A percentile compares a stretch with the other conserved stretches of the same genome.
These are phyloP conservation scores for maize (Zea mays) DNA, from an alignment of 176 grass and related monocot species.

Conservation along the genomic window DNA sequence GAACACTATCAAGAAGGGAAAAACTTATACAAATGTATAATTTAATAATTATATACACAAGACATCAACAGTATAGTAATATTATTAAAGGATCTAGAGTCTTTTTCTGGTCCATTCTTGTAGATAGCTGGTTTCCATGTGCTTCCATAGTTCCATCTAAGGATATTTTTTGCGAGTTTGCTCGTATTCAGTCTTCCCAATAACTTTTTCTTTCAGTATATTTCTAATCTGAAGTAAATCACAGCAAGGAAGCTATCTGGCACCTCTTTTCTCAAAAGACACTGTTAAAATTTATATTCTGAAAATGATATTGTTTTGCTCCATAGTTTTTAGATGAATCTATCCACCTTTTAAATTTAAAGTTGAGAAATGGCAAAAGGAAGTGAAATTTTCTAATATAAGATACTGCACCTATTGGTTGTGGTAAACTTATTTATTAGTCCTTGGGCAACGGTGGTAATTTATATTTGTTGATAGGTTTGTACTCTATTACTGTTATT, in stretches of 20 bases:
- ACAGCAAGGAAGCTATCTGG: neutral
- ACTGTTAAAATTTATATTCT: conserved; percentile 4
- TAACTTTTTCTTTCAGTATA: neutral
- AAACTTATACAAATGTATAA: neutral
- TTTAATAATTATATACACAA: neutral
- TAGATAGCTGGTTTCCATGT: neutral
- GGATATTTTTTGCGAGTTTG: neutral
- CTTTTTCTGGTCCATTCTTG: neutral
- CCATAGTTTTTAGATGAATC: neutral
- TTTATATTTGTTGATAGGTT: conserved; percentile 25
- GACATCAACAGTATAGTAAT: neutral
- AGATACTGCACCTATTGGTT: neutral
- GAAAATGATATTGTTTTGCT: neutral
- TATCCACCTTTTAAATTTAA: neutral
- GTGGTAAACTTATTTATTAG: neutral
- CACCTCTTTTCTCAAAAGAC: neutral
- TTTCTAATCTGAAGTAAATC: neutral
- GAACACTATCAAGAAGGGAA: neutral
- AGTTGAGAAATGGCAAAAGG: neutral
- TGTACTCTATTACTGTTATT: conserved; percentile 12
- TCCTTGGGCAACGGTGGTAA: neutral
- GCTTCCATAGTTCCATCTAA: neutral
- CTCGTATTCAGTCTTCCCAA: neutral
- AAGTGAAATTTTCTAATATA: neutral
- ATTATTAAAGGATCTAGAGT: neutral